Evolutionary conservation across 2,329 filamentous ascomycete species (phyloP).

Genomic region (Clarireedia homoeocarpa): DNA sequence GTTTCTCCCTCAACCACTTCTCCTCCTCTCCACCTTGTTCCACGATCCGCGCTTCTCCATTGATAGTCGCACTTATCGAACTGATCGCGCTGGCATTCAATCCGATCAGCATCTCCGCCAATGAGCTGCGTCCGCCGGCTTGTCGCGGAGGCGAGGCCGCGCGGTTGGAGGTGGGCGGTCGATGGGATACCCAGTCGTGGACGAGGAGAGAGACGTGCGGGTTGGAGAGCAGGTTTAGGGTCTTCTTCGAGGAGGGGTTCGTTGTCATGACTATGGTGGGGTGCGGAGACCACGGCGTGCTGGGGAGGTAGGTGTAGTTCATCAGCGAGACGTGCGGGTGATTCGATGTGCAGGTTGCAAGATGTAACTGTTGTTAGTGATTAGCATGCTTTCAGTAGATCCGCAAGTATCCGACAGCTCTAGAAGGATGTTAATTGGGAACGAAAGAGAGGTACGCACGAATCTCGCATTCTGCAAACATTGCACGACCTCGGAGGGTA

Average conservation of each 20-base stretch:
- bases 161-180: slow-evolving; percentile 68
- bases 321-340: slow-evolving; percentile 90
- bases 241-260: slow-evolving; percentile 71
- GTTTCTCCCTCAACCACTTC: slow-evolving; percentile 70
- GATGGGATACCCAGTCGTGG: slow-evolving; percentile 94
- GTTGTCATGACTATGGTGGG: slow-evolving; percentile 96
- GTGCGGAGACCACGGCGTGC: slow-evolving; percentile 57
- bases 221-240: slow-evolving; percentile 73
- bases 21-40: slow-evolving; percentile 72
- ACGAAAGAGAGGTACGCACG: slow-evolving; percentile 43
- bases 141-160: slow-evolving; percentile 49
- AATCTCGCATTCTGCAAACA: slow-evolving; percentile 94
- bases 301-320: slow-evolving; percentile 97
- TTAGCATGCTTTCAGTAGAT: neutral
- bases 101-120: slow-evolving; percentile 79
- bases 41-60: slow-evolving; percentile 73
- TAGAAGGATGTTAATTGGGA: slow-evolving; percentile 8
- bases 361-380: slow-evolving; percentile 61
- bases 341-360: slow-evolving; percentile 80
- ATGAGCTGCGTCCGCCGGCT: slow-evolving; percentile 57
- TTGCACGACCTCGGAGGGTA: slow-evolving; percentile 79
- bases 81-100: slow-evolving; percentile 84
- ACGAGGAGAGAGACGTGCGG: slow-evolving; percentile 89
- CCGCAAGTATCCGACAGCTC: neutral
- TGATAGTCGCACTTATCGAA: slow-evolving; percentile 88